Evolutionary conservation across 108 stramenopile species (phyloP).

Genomic region (Skeletonema marinoi): DNA sequence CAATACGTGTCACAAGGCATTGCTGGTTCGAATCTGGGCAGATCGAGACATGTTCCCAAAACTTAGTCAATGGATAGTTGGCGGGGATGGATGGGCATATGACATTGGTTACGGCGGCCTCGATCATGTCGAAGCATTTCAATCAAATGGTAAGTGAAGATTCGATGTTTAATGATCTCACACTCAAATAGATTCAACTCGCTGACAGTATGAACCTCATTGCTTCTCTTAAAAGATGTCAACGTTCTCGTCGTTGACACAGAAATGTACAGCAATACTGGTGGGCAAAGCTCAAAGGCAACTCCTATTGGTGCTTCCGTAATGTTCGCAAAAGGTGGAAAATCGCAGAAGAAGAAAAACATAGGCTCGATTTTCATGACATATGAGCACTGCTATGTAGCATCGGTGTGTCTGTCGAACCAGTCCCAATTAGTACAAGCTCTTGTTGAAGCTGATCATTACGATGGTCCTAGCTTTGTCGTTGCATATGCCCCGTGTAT

Average conservation of each 20-base stretch:
- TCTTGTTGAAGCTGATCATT: constrained; percentile 61
- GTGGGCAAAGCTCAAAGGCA: constrained; percentile 59
- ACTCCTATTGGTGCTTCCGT: constrained; percentile 65
- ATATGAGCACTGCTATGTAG: constrained; percentile 73
- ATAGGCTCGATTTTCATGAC: constrained; percentile 74
- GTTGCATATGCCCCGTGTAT: constrained; percentile 67
- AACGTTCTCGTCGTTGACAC: constrained; percentile 71
- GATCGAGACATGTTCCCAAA: constrained; percentile 75
- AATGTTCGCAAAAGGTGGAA: constrained; percentile 62
- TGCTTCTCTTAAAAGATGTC: constrained; percentile 41
- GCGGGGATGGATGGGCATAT: constrained; percentile 76
- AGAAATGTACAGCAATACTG: constrained; percentile 67
- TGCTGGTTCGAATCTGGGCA: constrained; percentile 50
- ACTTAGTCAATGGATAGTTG: constrained; percentile 67
- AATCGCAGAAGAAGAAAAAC: constrained; percentile 61
- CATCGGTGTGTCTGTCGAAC: constrained; percentile 59
- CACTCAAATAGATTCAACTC: neutral
- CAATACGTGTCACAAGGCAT: neutral
- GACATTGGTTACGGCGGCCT: constrained; percentile 69
- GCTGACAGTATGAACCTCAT: neutral
- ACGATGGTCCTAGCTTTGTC: constrained; percentile 62
- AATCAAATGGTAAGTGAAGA: constrained; percentile 24
- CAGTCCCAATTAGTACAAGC: constrained; percentile 66
- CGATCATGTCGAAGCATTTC: constrained; percentile 67
- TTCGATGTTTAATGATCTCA: neutral